Evolutionary conservation across 148 eudicot species (phyloP), one percentile per base, ranked within the genome.

Genomic region (Pouteria glomerata): DNA sequence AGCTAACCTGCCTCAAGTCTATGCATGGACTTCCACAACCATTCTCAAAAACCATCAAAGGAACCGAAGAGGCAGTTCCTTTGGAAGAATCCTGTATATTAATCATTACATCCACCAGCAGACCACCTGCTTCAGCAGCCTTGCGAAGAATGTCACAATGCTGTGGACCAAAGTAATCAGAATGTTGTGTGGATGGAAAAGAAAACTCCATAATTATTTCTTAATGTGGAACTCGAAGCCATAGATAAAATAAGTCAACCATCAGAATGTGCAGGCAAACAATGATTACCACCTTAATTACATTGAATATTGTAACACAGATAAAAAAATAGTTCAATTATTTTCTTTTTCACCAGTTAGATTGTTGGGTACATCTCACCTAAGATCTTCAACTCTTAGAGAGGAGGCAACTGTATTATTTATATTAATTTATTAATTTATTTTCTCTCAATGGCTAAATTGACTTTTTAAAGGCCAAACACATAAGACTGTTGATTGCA

Each of bases 1-100:
- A 89, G 92, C 97, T 95, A 70, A 95, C 94, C 81, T 95, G 99
- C 75, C 99, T 82, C 78, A 95, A 83, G 80, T 95, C 99, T 42
- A 95, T 85, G 84, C 99, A 95, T 0, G 99, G 99, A 73, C 99
- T 87, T 60, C 99, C 99, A 79, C 97, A 95, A 7, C 99, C 99
- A 78, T 95, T 95, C 74, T 95, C 99, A 18, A 91, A 96, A 63
- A 91, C 99, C 97, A 91, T 95, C 47, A 95, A 83, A 14, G 97
- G 92, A 75, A 90, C 96, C 3, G 91, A 89, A 23, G 90, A 80
- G 35, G 86, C 72, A 27, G 57, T 80, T 60, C 81, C 85, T 74
- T 80, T 86, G 8, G 85, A 77, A 47, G 74, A 63, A 53, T 91
- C 98, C 74, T 85, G 84, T 63, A 72, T 76, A 74, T 85, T 94